Evolutionary conservation across 2,329 filamentous ascomycete genomes (phyloP), one percentile per base, ranked within the genome.

Genomic region (Fusarium chlamydosporum): DNA sequence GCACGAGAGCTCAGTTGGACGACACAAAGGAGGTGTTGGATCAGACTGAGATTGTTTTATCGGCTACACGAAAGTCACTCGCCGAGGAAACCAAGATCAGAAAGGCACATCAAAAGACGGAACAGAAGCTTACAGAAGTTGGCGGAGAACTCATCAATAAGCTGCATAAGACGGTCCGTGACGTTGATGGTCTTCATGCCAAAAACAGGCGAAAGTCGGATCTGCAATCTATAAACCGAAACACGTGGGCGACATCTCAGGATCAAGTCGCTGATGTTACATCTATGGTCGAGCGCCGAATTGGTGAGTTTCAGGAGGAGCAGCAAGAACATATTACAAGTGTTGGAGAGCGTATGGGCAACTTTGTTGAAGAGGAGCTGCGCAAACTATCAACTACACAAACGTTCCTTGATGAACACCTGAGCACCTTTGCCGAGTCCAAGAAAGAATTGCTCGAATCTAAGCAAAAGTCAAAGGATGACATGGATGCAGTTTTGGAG

Each of bases 401-500:
- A 69, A 79, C 84, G 0, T 89, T 95, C 71, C 81, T 97, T 3
- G 84, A 91, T 54, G 84, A 89, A 45, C 92, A 94, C 74, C 84
- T 91, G 10, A 81, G 85, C 9, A 84, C 85, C 1, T 93, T 97
- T 72, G 84, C 88, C 38, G 82, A 85, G 18, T 92, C 91, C 0
- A 89, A 91, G 77, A 82, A 84, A 51, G 87, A 91, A 70, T 85
- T 96, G 16, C 85, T 91, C 27, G 83, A 87, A 41, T 89, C 92
- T 73, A 91, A 89, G 57, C 83, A 86, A 26, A 83, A 85, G 65
- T 91, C 93, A 4, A 92, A 91, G 74, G 89, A 94, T 47, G 91
- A 94, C 58, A 94, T 97, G 92, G 94, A 97, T 73, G 84, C 88
- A n/a, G 91, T 97, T 3, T 84, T 99, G 11, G 92, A 96, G 74